Percentiles rank a stretch among this genome's conserved stretches.
Evolutionary conservation across 345 rosid genomes (phyloP).

Genomic region (Jatropha curcas): DNA sequence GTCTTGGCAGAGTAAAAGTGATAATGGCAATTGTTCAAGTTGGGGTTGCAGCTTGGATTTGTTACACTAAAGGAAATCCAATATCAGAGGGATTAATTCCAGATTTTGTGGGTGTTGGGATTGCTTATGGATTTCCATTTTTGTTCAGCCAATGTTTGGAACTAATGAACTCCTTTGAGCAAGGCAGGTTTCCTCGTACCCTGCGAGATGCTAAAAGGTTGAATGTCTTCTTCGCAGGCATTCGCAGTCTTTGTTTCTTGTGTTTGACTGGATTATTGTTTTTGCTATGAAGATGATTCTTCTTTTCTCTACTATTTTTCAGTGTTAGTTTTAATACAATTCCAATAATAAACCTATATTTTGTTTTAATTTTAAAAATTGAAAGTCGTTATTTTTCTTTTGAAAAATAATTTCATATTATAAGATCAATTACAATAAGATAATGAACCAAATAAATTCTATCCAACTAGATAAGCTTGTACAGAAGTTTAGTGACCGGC

Average conservation of each 20-base stretch:
- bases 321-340: too few relatives aligned
- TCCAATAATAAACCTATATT: too few relatives aligned
- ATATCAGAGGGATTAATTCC: constrained; percentile 56
- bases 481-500: too few relatives aligned
- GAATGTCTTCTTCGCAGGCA: constrained; percentile 57
- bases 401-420: too few relatives aligned
- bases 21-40: too few relatives aligned
- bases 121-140: constrained; percentile 77
- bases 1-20: too few relatives aligned
- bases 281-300: constrained; percentile 40
- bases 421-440: too few relatives aligned
- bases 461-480: too few relatives aligned
- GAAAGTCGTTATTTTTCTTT: too few relatives aligned
- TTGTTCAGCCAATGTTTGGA: constrained; percentile 76
- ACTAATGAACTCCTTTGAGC: constrained; percentile 80
- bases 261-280: constrained; percentile 57
- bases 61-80: constrained; percentile 47
- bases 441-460: too few relatives aligned
- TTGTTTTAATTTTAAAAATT: too few relatives aligned
- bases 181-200: constrained; percentile 72
- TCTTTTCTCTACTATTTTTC: neutral
- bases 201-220: constrained; percentile 79
- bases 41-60: too few relatives aligned
- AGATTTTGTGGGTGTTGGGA: constrained; percentile 70
- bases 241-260: constrained; percentile 52